Percentiles rank a stretch among this genome's conserved stretches.
phyloP scores from a whole-genome alignment of 2,329 filamentous ascomycete species.

The Paecilomyces dactylethromorphus region DNA sequence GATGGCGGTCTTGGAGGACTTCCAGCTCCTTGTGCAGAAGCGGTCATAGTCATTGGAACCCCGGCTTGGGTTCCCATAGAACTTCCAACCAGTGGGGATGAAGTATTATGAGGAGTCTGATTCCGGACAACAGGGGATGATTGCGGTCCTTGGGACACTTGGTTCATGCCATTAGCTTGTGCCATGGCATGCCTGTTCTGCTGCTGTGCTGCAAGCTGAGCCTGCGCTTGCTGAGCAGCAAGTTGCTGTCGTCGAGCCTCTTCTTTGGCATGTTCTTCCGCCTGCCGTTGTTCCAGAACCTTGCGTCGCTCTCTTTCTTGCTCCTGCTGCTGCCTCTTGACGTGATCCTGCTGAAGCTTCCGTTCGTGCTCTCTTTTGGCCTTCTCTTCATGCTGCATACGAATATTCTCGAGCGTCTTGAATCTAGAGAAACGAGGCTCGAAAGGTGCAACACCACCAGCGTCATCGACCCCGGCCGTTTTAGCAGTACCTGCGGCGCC shows the following conservation, averaged over 20 bases:
- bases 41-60: constrained; percentile 39
- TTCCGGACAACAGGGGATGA: constrained; percentile 43
- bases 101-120: constrained; percentile 39
- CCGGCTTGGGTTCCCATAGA: constrained; percentile 31
- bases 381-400: constrained; percentile 67
- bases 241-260: constrained; percentile 32
- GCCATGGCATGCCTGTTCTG: constrained; percentile 48
- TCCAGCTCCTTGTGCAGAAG: constrained; percentile 39
- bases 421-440: constrained; percentile 85
- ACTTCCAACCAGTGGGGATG: constrained; percentile 38
- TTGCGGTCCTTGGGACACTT: constrained; percentile 33
- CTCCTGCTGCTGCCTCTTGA: constrained; percentile 42
- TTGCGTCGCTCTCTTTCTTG: constrained; percentile 43
- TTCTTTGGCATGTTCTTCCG: constrained; percentile 37
- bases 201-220: constrained; percentile 34
- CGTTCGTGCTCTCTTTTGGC: constrained; percentile 42
- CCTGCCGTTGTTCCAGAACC: constrained; percentile 36
- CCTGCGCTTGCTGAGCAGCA: constrained; percentile 42
- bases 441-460: constrained; percentile 65
- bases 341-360: constrained; percentile 44
- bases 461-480: constrained; percentile 60
- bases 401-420: constrained; percentile 83
- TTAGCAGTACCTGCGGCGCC: constrained; percentile 52
- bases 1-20: constrained; percentile 41
- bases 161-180: constrained; percentile 32